Evolutionary conservation across 768 basidiomycete genomes (phyloP), one percentile per base, ranked within the genome.

Genomic region (Suillus weaverae): DNA sequence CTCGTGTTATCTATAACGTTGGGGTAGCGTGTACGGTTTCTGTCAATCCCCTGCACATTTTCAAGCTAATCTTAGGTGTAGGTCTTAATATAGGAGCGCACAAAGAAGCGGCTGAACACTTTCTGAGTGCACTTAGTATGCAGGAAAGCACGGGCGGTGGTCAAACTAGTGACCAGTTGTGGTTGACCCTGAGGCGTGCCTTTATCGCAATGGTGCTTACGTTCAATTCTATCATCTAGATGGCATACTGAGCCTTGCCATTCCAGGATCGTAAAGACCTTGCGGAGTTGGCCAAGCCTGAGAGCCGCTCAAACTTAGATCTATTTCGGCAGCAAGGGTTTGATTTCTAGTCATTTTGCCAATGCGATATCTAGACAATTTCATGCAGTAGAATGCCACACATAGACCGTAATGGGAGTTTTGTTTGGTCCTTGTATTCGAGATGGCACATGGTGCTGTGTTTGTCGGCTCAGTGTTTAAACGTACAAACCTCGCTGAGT

Each of bases 71-170:
- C 48, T 32, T 16, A 62, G 43, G 62, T 39, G 6, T 64, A 97
- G 95, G 97, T 72, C 78, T 99, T 66, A 99, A 99, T 74, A 97
- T 99, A 60, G 96, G 95, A 10, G 94, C 95, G 10, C 85, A 92
- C 76, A 90, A 92, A 72, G 97, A 99, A 79, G 96, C 97, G 1
- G 94, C 94, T 5, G 97, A 99, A 70, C 97, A 99, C 77, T 92
- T 97, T 73, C 80, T 97, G 60, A 89, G 91, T 66, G 95, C 94
- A 0, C 78, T 97, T 44, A 84, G 84, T 14, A 81, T 95, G 72
- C 95, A 97, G 70, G 88, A 91, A 70, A 78, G 86, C 10, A 85
- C 84, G 1, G 86, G 69, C n/a, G 73, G 80, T 64, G 87, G 83
- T 63, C 88, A 87, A 71, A 91, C 89, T 56, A 94, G 91, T 65